Evolutionary conservation across 495 filamentous ascomycete species (phyloP).

Genomic region (Delitschia confertaspora): DNA sequence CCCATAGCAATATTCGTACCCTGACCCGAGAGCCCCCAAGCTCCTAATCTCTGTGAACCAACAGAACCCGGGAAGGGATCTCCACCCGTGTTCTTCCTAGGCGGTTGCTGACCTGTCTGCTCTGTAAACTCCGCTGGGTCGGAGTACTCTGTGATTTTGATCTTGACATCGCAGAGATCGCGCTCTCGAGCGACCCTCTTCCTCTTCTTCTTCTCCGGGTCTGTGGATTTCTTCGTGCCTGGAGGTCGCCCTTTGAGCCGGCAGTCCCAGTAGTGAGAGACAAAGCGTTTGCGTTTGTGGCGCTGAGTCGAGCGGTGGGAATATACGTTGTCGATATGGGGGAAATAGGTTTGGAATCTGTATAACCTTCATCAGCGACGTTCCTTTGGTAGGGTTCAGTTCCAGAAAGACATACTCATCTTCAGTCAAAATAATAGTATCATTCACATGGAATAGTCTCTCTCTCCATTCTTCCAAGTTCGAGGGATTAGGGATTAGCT

Average conservation of each 20-base stretch:
- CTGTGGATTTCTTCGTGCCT: conserved; percentile 74
- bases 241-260: conserved; percentile 77
- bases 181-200: conserved; percentile 68
- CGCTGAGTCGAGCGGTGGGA: conserved; percentile 80
- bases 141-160: conserved; percentile 82
- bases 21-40: conserved; percentile 14
- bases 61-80: neutral
- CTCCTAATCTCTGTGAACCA: too few species aligned
- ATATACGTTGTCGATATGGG: conserved; percentile 86
- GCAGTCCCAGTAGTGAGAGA: conserved; percentile 87
- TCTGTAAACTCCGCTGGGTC: conserved; percentile 42
- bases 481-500: conserved; percentile 57
- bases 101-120: conserved; percentile 18
- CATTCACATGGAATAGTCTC: conserved; percentile 68
- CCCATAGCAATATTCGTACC: conserved; percentile 1
- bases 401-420: conserved; percentile 72
- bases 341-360: conserved; percentile 82
- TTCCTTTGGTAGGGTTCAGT: neutral
- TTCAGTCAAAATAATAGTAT: conserved; percentile 64
- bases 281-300: conserved; percentile 76
- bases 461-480: conserved; percentile 65
- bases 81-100: conserved; percentile 2
- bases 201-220: conserved; percentile 83
- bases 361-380: neutral
- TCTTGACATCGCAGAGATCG: conserved; percentile 83